Base-by-base conservation (phyloP, 1,284 basidiomycete species). In the Xerocomus amazonicus region DNA sequence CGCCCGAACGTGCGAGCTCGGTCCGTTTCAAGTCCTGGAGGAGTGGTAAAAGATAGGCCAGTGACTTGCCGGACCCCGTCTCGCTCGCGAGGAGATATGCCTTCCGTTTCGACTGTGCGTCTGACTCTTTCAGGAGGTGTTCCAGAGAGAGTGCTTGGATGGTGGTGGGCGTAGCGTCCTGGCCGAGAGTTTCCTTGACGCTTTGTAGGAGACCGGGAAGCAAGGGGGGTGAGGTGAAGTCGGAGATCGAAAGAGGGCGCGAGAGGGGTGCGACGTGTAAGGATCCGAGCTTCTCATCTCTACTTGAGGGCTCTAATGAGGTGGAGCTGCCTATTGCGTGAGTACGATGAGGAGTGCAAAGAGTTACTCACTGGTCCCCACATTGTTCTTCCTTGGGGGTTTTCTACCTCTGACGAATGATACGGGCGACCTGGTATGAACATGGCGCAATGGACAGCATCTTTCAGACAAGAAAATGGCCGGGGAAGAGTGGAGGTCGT, bases 31-130 rank as follows among this genome's bases (percentile, higher is more conserved):
- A 73, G 50, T 79, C 73, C 56, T 93, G 87, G 4, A 94, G 73
- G 41, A 94, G 66, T 0, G 92, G 92, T 2, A 94, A 75, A 32
- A 94, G 78, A 63, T 93, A 94, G 1, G 92, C 91, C n/a, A 93
- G 78, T 4, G 87, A 91, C 71, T 95, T 95, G 1, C 92, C 92
- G 0, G 89, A 91, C 8, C 92, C 92, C 0, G 92, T 94, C 68
- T 94, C 92, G 0, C 87, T 85, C 0, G 90, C 91, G 2, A 95
- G 75, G 9, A 94, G 75, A 53, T 76, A 83, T 58, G 87, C 75
- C 40, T 72, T 74, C 70, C 77, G 81, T 29, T 49, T 53, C 26
- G 54, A 40, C 41, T 56, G 52, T 17, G 39, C 28, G 26, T 43
- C 50, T 27, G 54, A 35, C 68, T 45, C 38, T 67, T 59, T 69